phyloP scores from a whole-genome alignment of 2,329 filamentous ascomycete species.

The Annulohypoxylon truncatum region DNA sequence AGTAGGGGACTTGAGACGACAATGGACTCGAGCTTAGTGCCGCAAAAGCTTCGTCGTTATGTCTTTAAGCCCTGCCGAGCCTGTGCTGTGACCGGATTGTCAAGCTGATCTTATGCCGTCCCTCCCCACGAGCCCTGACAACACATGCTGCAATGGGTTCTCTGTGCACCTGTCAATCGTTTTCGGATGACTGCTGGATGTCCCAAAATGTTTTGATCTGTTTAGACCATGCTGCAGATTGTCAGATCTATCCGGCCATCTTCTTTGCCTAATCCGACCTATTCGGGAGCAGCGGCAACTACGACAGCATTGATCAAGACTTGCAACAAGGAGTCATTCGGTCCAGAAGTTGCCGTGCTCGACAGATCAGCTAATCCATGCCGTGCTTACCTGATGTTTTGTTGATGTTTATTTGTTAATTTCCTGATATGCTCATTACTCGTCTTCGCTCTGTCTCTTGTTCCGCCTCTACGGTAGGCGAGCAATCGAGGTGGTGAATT shows the following conservation, averaged over 20 bases:
- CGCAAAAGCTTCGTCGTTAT: conserved; percentile 52
- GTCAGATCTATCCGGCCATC: conserved; percentile 41
- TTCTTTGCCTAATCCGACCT: conserved; percentile 25
- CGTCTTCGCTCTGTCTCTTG: conserved; percentile 1
- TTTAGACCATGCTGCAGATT: conserved; percentile 44
- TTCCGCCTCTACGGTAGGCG: not conserved
- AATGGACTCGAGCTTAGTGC: conserved; percentile 54
- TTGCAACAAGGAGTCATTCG: conserved; percentile 45
- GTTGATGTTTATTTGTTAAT: conserved; percentile 37
- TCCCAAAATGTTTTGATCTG: conserved; percentile 49
- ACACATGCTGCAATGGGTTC: conserved; percentile 41
- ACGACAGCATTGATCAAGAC: conserved; percentile 36
- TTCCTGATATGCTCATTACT: conserved; percentile 13
- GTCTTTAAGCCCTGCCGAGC: conserved; percentile 47
- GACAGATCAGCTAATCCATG: conserved; percentile 8
- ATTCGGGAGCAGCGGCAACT: conserved; percentile 30
- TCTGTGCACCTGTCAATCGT: conserved; percentile 47
- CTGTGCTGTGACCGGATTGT: conserved; percentile 61
- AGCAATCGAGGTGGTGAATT: not conserved
- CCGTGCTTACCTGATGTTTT: conserved; percentile 37
- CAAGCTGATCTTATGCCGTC: conserved; percentile 61
- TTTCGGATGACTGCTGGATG: conserved; percentile 49
- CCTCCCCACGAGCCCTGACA: conserved; percentile 47
- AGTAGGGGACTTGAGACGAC: conserved; percentile 59
- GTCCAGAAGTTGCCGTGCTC: conserved; percentile 43